phyloP scores from a whole-genome alignment of 2,329 filamentous ascomycete species.

The Calonectria hongkongensis region DNA sequence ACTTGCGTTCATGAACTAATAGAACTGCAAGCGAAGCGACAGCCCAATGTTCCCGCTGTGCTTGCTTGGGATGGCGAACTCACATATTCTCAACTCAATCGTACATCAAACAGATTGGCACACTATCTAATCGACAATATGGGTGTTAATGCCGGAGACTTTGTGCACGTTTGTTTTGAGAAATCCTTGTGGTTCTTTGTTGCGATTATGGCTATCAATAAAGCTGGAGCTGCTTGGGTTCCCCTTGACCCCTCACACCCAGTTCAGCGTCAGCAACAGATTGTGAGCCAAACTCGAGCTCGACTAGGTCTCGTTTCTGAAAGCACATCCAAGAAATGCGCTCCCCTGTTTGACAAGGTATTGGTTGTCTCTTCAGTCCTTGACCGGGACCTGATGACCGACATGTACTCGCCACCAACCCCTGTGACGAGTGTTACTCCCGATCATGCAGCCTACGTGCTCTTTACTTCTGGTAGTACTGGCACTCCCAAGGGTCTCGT shows the following conservation, averaged over 20 bases:
- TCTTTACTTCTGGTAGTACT: conserved; percentile 33
- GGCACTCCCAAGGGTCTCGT: conserved; percentile 36
- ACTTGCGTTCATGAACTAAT: conserved; percentile 8
- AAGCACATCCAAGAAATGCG: background rate
- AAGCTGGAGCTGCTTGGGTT: conserved; percentile 27
- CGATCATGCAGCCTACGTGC: conserved; percentile 17
- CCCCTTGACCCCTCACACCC: conserved; percentile 24
- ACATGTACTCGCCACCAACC: conserved; percentile 8
- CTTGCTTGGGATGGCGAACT: conserved; percentile 15
- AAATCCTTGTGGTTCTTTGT: conserved; percentile 24
- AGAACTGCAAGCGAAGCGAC: background rate
- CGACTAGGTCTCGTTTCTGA: background rate
- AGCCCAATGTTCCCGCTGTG: background rate
- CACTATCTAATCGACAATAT: background rate
- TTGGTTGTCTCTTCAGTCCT: background rate
- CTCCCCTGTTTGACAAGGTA: background rate
- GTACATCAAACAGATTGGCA: background rate
- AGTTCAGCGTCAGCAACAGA: conserved; percentile 21
- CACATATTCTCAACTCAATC: conserved; percentile 1
- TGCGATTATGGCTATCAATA: conserved; percentile 16
- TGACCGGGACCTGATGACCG: conserved; percentile 3
- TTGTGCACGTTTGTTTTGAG: conserved; percentile 15
- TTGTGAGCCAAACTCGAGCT: conserved; percentile 14
- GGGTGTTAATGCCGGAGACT: background rate
- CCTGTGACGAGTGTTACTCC: conserved; percentile 21